A percentile compares a stretch with the other conserved stretches of the same genome.
Evolutionary conservation across 257 asterid species (phyloP).

Genomic region (Osmanthus fragrans): DNA sequence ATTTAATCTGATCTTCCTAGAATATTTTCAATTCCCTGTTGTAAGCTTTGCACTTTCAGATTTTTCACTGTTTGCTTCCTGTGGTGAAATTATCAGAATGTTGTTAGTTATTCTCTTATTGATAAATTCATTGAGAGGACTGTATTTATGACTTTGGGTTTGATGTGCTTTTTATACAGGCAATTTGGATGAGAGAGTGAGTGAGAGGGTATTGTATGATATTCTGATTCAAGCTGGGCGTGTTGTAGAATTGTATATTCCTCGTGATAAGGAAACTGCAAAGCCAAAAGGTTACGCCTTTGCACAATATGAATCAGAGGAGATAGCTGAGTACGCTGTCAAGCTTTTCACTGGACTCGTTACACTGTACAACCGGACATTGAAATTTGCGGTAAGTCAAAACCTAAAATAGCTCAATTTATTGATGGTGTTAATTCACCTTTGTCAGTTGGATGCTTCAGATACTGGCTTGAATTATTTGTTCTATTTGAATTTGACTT

Average conservation of each 20-base stretch:
- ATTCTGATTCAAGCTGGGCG: conserved; percentile 96
- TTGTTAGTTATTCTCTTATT: neutral
- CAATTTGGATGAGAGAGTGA: conserved; percentile 81
- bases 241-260: conserved; percentile 71
- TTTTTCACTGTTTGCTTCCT: neutral
- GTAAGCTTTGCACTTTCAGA: neutral
- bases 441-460: neutral
- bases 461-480: neutral
- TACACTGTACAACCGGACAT: conserved; percentile 66
- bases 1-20: neutral
- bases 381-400: conserved; percentile 71
- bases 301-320: conserved; percentile 86
- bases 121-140: neutral
- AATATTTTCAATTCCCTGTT: neutral
- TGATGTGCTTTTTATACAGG: conserved; percentile 43
- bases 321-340: conserved; percentile 86
- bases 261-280: conserved; percentile 83
- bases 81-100: neutral
- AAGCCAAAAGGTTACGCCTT: conserved; percentile 89
- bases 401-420: neutral
- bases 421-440: neutral
- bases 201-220: conserved; percentile 85
- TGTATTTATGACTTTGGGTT: neutral
- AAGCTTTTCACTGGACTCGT: conserved; percentile 90
- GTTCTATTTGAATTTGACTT: neutral